These are phyloP conservation scores for Trichoderma erinaceum DNA, from an alignment of 495 filamentous ascomycete genomes.

Conservation along the genomic window DNA sequence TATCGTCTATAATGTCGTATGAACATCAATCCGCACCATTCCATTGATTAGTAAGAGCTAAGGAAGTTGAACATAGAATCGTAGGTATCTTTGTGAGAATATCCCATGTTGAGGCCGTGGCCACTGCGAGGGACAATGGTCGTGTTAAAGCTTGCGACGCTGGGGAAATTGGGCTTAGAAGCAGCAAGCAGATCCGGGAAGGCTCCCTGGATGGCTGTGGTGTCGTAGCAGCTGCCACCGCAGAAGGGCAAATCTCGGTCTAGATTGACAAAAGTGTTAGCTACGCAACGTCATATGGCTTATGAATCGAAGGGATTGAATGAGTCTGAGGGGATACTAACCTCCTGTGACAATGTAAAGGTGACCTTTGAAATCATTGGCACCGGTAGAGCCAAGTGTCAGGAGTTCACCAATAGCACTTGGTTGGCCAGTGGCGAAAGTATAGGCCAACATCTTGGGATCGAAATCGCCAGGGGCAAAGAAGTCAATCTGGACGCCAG, in stretches of 20 bases:
- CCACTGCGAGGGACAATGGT: constrained; percentile 45
- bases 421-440: constrained; percentile 43
- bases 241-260: constrained; percentile 47
- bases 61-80: constrained; percentile 13
- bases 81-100: constrained; percentile 3
- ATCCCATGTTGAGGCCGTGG: constrained; percentile 42
- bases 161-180: constrained; percentile 36
- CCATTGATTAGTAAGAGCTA: not conserved
- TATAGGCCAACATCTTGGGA: constrained; percentile 32
- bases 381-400: constrained; percentile 29
- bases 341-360: constrained; percentile 43
- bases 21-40: not conserved
- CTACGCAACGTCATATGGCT: constrained; percentile 14
- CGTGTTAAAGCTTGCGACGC: constrained; percentile 35
- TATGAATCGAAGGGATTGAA: not conserved
- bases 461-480: constrained; percentile 44
- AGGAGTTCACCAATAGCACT: constrained; percentile 46
- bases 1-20: not conserved
- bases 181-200: constrained; percentile 36
- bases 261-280: constrained; percentile 17
- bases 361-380: constrained; percentile 37
- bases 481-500: constrained; percentile 31
- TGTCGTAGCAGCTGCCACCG: constrained; percentile 44
- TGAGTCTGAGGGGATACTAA: not conserved
- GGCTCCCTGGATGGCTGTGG: constrained; percentile 23